A percentile compares a stretch with the other conserved stretches of the same genome.
These are phyloP conservation scores for Leishmania lainsoni DNA, from an alignment of 208 protist species.

Conservation along the genomic window DNA sequence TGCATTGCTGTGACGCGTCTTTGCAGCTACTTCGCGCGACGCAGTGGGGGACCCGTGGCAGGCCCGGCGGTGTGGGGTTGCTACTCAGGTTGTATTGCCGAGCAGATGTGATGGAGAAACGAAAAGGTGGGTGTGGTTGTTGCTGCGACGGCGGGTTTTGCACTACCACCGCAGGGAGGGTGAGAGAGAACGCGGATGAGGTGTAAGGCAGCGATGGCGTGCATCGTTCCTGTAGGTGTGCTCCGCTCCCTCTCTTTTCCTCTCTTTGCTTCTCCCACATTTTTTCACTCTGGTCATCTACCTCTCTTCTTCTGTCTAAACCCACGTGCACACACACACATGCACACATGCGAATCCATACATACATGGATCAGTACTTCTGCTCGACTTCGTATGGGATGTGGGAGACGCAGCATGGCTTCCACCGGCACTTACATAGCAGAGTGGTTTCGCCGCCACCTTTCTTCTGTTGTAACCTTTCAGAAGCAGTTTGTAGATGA, in stretches of 20 bases:
- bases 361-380: not conserved
- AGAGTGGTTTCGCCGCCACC: constrained; percentile 49
- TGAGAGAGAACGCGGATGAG: not conserved
- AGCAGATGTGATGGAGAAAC: not conserved
- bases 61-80: not conserved
- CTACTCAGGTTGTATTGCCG: not conserved
- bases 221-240: not conserved
- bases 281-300: not conserved
- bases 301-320: not conserved
- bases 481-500: constrained; percentile 87
- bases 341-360: not conserved
- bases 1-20: not conserved
- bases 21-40: not conserved
- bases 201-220: not conserved
- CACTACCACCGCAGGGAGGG: not conserved
- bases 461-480: constrained; percentile 70
- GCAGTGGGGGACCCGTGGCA: not conserved
- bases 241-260: not conserved
- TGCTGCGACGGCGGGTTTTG: not conserved
- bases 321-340: not conserved
- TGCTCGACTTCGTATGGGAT: too few species aligned
- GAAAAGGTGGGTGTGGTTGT: not conserved
- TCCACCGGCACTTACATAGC: constrained; percentile 23
- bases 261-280: not conserved
- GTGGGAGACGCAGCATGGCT: constrained; percentile 12